Conservation (phyloP, 2,329 filamentous ascomycete species). For the Mariannaea sp. region DNA sequence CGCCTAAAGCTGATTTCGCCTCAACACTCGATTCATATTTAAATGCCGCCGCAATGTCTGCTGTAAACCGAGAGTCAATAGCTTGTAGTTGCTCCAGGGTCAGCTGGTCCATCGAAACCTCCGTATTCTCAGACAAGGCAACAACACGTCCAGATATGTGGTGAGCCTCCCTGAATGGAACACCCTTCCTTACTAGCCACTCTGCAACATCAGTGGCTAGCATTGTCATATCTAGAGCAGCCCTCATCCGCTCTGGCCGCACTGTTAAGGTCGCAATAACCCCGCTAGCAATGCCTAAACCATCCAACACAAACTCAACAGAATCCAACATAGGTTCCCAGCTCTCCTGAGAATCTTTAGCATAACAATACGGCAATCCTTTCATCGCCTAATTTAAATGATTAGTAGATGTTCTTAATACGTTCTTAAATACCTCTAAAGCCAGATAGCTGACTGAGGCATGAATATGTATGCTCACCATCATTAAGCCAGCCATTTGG, state of each 20-base stretch:
- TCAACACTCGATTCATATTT: background rate
- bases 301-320: constrained; percentile 74
- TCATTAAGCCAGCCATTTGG: constrained; percentile 74
- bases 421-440: constrained; percentile 29
- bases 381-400: constrained; percentile 49
- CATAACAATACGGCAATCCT: constrained; percentile 74
- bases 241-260: constrained; percentile 71
- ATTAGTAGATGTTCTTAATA: constrained; percentile 39
- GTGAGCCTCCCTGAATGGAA: constrained; percentile 79
- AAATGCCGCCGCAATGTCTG: constrained; percentile 51
- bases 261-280: constrained; percentile 70
- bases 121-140: constrained; percentile 67
- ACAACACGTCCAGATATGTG: constrained; percentile 76
- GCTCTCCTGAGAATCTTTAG: constrained; percentile 78
- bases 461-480: constrained; percentile 33
- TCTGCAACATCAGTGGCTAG: constrained; percentile 70
- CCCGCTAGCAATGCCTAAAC: constrained; percentile 74
- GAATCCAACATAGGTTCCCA: constrained; percentile 78
- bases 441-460: constrained; percentile 30
- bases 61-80: constrained; percentile 69
- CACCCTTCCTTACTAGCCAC: constrained; percentile 65
- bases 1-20: background rate
- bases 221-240: constrained; percentile 74
- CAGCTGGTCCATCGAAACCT: constrained; percentile 70
- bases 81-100: constrained; percentile 68